These are phyloP conservation scores for Daldinia loculata DNA, from an alignment of 495 filamentous ascomycete genomes.

Conservation along the genomic window DNA sequence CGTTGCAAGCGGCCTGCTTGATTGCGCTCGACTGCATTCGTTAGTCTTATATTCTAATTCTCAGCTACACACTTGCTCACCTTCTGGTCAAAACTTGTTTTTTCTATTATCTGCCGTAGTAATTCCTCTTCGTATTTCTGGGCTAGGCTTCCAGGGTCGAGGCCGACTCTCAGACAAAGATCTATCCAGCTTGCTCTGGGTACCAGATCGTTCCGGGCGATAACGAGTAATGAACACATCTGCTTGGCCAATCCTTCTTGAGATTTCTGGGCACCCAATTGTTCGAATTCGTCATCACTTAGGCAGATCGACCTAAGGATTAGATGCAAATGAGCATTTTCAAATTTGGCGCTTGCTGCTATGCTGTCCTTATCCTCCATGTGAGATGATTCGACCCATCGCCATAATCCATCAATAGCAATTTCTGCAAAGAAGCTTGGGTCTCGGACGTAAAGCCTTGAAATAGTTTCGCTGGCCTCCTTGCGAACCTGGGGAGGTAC, in stretches of 20 bases:
- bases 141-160: conserved; percentile 84
- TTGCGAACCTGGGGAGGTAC: conserved; percentile 67
- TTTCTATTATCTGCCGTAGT: conserved; percentile 58
- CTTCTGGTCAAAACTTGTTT: conserved; percentile 57
- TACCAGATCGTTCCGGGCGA: conserved; percentile 81
- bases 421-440: conserved; percentile 63
- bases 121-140: conserved; percentile 57
- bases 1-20: conserved; percentile 75
- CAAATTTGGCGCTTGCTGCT: conserved; percentile 72
- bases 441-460: conserved; percentile 64
- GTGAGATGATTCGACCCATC: conserved; percentile 74
- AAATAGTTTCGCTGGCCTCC: conserved; percentile 65
- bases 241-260: conserved; percentile 63
- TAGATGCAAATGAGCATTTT: conserved; percentile 64
- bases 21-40: conserved; percentile 52
- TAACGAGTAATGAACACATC: conserved; percentile 76
- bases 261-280: conserved; percentile 48
- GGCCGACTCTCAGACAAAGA: conserved; percentile 75
- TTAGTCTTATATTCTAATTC: conserved; percentile 30
- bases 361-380: conserved; percentile 79
- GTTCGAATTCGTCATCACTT: conserved; percentile 50
- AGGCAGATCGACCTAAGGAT: conserved; percentile 78
- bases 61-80: conserved; percentile 42
- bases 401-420: conserved; percentile 79
- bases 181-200: conserved; percentile 87